These are phyloP conservation scores for Penicillium parvum DNA, from an alignment of 495 filamentous ascomycete species.

Conservation along the genomic window DNA sequence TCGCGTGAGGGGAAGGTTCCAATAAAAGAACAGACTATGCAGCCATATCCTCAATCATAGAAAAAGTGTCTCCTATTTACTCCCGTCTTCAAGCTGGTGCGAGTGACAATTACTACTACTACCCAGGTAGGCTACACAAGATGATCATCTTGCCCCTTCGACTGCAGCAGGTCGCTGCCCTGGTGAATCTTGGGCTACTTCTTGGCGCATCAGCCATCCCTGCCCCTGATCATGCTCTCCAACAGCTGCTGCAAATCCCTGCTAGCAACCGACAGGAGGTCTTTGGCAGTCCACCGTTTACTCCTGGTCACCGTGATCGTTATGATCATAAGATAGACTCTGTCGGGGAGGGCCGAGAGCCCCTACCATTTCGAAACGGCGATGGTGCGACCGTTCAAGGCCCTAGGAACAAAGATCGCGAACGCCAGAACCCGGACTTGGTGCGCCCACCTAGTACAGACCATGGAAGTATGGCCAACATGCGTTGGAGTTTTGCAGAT, in stretches of 20 bases:
- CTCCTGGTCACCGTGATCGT: constrained; percentile 39
- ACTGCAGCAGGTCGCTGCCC: not conserved
- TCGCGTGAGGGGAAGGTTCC: too few relatives aligned
- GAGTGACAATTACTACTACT: too few relatives aligned
- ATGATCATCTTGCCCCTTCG: constrained; percentile 1
- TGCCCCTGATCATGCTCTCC: constrained; percentile 10
- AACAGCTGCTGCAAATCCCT: constrained; percentile 9
- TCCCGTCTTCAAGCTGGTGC: too few relatives aligned
- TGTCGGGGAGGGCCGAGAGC: constrained; percentile 52
- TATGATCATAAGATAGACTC: constrained; percentile 53
- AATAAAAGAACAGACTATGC: too few relatives aligned
- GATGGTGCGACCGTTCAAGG: constrained; percentile 58
- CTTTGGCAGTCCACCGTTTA: constrained; percentile 26
- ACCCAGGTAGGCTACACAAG: not conserved
- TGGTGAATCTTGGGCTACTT: constrained; percentile 2
- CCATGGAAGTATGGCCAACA: constrained; percentile 56
- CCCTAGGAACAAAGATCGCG: constrained; percentile 59
- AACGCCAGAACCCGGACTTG: constrained; percentile 59
- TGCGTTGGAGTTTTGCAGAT: constrained; percentile 65
- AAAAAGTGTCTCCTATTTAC: too few relatives aligned
- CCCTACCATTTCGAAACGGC: constrained; percentile 62
- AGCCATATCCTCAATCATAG: too few relatives aligned
- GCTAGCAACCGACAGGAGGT: constrained; percentile 1
- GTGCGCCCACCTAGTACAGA: constrained; percentile 63
- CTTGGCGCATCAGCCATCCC: constrained; percentile 4